Conservation (phyloP, 129 eudicot genomes). For the Flaveria sonorensis region DNA sequence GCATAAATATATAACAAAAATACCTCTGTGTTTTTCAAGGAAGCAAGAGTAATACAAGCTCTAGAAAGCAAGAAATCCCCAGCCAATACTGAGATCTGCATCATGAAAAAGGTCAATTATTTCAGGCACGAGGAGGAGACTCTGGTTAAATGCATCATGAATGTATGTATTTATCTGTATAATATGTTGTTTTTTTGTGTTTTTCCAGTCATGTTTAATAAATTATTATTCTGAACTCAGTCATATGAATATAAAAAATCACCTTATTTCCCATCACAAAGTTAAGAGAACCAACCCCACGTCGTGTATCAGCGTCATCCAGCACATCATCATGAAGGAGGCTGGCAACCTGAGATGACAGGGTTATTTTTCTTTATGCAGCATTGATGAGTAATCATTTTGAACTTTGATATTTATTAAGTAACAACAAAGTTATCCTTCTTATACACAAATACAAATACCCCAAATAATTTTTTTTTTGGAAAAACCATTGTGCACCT, state of each 20-base stretch:
- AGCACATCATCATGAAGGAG: conserved; percentile 95
- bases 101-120: not conserved
- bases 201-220: not conserved
- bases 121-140: too few relatives aligned
- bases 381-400: conserved; percentile 4
- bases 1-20: not conserved
- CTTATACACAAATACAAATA: not conserved
- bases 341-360: conserved; percentile 73
- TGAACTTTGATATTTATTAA: not conserved
- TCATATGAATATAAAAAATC: not conserved
- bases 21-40: conserved; percentile 91
- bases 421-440: not conserved
- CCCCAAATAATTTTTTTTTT: not conserved
- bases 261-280: conserved; percentile 94
- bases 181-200: not conserved
- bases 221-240: not conserved
- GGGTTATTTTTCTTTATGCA: conserved; percentile 4
- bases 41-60: conserved; percentile 90
- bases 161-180: not conserved
- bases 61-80: conserved; percentile 93
- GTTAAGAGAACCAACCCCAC: conserved; percentile 80
- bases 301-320: conserved; percentile 90
- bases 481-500: not conserved
- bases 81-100: conserved; percentile 88
- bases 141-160: too few relatives aligned